phyloP scores from a whole-genome alignment of 306 rosid species.

The Fragaria ananassa region DNA sequence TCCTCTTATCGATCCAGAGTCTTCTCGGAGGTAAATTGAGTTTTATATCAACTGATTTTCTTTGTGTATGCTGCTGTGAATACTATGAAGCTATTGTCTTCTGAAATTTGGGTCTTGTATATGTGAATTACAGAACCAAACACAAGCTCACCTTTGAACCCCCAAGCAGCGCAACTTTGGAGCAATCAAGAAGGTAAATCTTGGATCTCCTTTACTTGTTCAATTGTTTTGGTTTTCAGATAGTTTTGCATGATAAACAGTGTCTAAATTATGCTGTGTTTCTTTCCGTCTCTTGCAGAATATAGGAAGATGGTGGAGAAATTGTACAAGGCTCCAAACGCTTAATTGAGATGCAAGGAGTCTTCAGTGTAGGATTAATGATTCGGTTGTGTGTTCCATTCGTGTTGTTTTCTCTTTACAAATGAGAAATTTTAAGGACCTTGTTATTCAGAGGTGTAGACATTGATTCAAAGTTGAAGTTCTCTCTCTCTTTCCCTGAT shows the following conservation, averaged over 20 bases:
- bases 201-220: background rate
- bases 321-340: constrained; percentile 59
- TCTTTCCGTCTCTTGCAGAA: constrained; percentile 40
- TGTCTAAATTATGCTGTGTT: constrained; percentile 6
- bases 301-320: constrained; percentile 94
- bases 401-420: background rate
- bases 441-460: background rate
- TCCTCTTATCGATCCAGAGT: constrained; percentile 74
- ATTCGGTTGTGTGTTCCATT: constrained; percentile 17
- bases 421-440: constrained; percentile 8
- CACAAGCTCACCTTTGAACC: constrained; percentile 84
- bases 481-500: background rate
- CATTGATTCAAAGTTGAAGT: background rate
- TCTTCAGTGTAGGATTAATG: constrained; percentile 4
- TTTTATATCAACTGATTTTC: background rate
- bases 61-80: background rate
- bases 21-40: constrained; percentile 72
- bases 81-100: background rate
- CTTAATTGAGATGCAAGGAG: constrained; percentile 29
- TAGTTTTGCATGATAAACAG: background rate
- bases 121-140: constrained; percentile 60
- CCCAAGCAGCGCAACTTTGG: constrained; percentile 96
- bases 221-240: background rate
- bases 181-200: constrained; percentile 83
- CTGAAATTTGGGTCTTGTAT: background rate